Percentiles rank a stretch among this genome's conserved stretches.
phyloP scores from a whole-genome alignment of 2,329 filamentous ascomycete species.

The Curvularia lunata region DNA sequence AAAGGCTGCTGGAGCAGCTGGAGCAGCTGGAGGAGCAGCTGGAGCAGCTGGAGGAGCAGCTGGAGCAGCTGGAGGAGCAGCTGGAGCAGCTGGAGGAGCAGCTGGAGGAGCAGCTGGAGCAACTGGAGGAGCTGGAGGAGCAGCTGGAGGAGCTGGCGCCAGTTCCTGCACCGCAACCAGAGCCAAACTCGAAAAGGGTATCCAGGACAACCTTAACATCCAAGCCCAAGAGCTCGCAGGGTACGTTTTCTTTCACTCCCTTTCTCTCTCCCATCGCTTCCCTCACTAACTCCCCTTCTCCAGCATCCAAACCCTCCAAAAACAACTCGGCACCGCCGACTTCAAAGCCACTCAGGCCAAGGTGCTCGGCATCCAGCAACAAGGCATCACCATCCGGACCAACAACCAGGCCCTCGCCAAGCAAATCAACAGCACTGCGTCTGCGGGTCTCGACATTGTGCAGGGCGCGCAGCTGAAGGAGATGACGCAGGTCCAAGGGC shows the following conservation, averaged over 20 bases:
- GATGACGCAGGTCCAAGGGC: conserved; percentile 19
- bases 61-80: background rate
- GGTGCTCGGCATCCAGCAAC: conserved; percentile 21
- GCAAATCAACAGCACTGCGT: conserved; percentile 23
- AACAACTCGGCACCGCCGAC: background rate
- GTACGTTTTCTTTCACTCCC: conserved; percentile 1
- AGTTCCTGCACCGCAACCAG: background rate
- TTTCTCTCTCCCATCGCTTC: rapidly evolving
- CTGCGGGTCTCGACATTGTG: conserved; percentile 22
- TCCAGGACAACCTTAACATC: conserved; percentile 30
- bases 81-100: background rate
- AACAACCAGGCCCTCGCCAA: conserved; percentile 29
- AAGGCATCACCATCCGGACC: conserved; percentile 28
- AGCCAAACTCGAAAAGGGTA: conserved; percentile 21
- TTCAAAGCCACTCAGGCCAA: conserved; percentile 1
- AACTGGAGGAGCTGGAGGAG: background rate
- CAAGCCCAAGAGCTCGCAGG: conserved; percentile 30
- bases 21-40: background rate
- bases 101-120: background rate
- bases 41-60: background rate
- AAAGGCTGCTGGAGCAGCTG: background rate
- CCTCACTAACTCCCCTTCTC: background rate
- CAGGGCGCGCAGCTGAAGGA: conserved; percentile 25
- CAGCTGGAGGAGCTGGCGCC: background rate
- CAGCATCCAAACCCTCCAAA: conserved; percentile 20